A percentile compares a stretch with the other conserved stretches of the same genome.
These are phyloP conservation scores for Eucalyptus marginata DNA, from an alignment of 345 rosid genomes.

Conservation along the genomic window DNA sequence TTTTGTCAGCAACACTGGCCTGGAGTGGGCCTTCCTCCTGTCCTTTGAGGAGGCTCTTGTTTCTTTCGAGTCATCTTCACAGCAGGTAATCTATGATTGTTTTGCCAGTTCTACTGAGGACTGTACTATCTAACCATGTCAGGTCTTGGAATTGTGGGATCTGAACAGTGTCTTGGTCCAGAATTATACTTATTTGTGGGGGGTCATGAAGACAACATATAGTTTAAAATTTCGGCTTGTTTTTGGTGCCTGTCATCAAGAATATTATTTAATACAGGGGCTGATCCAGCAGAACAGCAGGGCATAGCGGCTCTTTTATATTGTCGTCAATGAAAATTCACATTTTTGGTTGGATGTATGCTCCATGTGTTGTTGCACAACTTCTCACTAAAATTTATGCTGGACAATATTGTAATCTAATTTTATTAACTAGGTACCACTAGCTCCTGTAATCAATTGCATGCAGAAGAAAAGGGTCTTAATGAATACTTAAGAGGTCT, in stretches of 20 bases:
- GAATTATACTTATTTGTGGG: background rate
- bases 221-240: background rate
- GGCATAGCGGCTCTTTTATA: background rate
- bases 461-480: background rate
- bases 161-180: background rate
- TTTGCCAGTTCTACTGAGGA: background rate
- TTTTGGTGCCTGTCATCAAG: background rate
- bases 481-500: background rate
- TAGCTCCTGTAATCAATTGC: background rate
- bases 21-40: constrained; percentile 47
- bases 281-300: background rate
- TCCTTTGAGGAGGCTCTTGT: constrained; percentile 48
- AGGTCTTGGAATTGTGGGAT: background rate
- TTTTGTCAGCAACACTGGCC: constrained; percentile 60
- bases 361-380: background rate
- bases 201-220: background rate
- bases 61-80: constrained; percentile 42
- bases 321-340: background rate
- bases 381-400: background rate
- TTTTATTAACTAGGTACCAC: background rate
- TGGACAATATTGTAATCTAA: background rate
- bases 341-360: background rate
- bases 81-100: constrained; percentile 34
- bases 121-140: background rate
- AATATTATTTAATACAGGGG: background rate